Conservation (phyloP, 2,329 filamentous ascomycete species). For the Capronia coronata region DNA sequence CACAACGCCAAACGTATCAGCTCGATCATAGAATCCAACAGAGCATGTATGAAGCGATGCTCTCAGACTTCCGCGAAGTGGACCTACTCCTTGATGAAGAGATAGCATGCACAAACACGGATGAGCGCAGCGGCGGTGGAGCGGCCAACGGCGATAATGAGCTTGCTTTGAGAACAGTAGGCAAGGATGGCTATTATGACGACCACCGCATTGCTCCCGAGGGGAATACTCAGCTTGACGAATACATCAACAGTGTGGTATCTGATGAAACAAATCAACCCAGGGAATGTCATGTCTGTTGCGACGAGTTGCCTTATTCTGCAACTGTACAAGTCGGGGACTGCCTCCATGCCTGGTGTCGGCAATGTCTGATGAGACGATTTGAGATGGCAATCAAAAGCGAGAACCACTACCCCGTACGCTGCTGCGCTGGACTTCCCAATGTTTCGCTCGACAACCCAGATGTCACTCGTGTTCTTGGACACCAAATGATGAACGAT, state of each 20-base stretch:
- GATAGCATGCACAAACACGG: background rate
- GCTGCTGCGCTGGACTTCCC: constrained; percentile 9
- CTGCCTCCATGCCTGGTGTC: constrained; percentile 18
- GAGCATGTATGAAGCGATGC: constrained; percentile 17
- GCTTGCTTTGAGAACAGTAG: background rate
- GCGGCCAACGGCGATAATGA: background rate
- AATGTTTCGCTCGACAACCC: constrained; percentile 4
- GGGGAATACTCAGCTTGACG: constrained; percentile 4
- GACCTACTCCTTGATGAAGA: constrained; percentile 2
- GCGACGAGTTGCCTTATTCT: background rate
- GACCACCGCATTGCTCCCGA: constrained; percentile 4
- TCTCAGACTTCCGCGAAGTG: constrained; percentile 9
- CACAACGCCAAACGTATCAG: background rate
- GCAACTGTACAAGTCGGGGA: background rate
- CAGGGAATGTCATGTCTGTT: constrained; percentile 9
- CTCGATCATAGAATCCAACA: constrained; percentile 7
- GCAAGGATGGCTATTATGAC: constrained; percentile 9
- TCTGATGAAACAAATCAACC: constrained; percentile 5
- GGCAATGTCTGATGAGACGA: constrained; percentile 4
- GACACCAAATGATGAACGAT: constrained; percentile 1
- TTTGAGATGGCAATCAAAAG: constrained; percentile 12
- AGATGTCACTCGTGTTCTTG: background rate
- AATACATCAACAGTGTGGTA: constrained; percentile 4
- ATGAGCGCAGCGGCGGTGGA: background rate
- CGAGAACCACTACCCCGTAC: constrained; percentile 11